Conservation (phyloP, 2,329 filamentous ascomycete species). For the Neonectria coccinea region DNA sequence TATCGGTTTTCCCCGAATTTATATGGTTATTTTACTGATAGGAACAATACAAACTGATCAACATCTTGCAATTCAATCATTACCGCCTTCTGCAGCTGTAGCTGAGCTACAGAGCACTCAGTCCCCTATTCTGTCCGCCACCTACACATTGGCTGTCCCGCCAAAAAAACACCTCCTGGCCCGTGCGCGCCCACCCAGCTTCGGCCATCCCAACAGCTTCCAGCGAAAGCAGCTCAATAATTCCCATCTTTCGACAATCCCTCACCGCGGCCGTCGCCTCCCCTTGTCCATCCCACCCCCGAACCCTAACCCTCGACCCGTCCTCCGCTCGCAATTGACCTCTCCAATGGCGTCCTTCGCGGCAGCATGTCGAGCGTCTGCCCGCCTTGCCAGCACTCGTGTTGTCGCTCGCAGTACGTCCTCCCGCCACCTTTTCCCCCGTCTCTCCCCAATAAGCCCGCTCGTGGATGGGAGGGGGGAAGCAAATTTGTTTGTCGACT, state of each 20-base stretch:
- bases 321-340: slow-evolving; percentile 42
- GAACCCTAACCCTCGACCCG: slow-evolving; percentile 39
- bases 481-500: slow-evolving; percentile 27
- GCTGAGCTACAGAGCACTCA: not conserved
- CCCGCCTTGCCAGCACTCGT: slow-evolving; percentile 64
- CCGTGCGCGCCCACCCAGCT: slow-evolving; percentile 45
- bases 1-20: too few relatives aligned
- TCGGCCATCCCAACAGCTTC: slow-evolving; percentile 51
- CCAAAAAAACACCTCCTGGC: slow-evolving; percentile 48
- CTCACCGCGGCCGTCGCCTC: slow-evolving; percentile 36
- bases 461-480: slow-evolving; percentile 25
- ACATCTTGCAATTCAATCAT: not conserved
- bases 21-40: not conserved
- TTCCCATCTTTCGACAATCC: slow-evolving; percentile 40
- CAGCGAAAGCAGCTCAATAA: slow-evolving; percentile 45
- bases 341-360: slow-evolving; percentile 73
- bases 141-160: slow-evolving; percentile 33
- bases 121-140: slow-evolving; percentile 23
- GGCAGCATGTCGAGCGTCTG: slow-evolving; percentile 72
- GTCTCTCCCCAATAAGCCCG: slow-evolving; percentile 42
- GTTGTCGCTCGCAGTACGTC: slow-evolving; percentile 68
- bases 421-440: slow-evolving; percentile 19
- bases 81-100: not conserved
- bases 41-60: not conserved
- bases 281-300: slow-evolving; percentile 27